A percentile compares a stretch with the other conserved stretches of the same genome.
Conservation (phyloP, 2,329 filamentous ascomycete genomes). For the Neurospora sp. region DNA sequence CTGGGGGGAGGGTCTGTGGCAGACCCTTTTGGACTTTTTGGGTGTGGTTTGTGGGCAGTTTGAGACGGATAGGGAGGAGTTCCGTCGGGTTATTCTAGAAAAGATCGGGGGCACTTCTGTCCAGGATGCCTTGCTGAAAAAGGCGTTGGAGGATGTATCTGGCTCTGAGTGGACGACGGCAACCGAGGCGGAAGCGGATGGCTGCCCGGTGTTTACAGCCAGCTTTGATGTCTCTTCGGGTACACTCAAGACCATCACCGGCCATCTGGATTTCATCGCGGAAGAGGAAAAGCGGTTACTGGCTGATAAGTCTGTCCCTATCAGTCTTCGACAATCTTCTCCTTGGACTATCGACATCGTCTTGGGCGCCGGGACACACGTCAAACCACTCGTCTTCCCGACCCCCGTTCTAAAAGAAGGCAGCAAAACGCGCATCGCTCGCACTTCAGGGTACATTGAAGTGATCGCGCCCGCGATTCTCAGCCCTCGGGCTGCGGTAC, state of each 20-base stretch:
- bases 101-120: background rate
- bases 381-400: slow-evolving; percentile 30
- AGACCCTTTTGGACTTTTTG: background rate
- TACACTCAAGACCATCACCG: slow-evolving; percentile 27
- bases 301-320: slow-evolving; percentile 23
- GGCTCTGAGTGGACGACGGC: background rate
- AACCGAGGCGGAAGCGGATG: background rate
- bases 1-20: background rate
- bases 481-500: slow-evolving; percentile 11
- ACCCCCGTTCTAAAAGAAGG: slow-evolving; percentile 27
- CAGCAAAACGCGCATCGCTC: slow-evolving; percentile 31
- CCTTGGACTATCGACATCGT: slow-evolving; percentile 33
- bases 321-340: slow-evolving; percentile 27
- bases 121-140: background rate
- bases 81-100: background rate
- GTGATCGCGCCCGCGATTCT: slow-evolving; percentile 27
- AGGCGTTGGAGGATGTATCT: background rate
- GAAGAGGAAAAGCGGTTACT: slow-evolving; percentile 27
- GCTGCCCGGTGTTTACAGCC: slow-evolving; percentile 18
- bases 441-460: slow-evolving; percentile 35
- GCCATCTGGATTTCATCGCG: slow-evolving; percentile 29
- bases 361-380: slow-evolving; percentile 24
- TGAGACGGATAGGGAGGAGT: background rate
- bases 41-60: background rate
- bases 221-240: slow-evolving; percentile 21